Conservation (phyloP, 257 asterid genomes). For the Lycium barbarum region DNA sequence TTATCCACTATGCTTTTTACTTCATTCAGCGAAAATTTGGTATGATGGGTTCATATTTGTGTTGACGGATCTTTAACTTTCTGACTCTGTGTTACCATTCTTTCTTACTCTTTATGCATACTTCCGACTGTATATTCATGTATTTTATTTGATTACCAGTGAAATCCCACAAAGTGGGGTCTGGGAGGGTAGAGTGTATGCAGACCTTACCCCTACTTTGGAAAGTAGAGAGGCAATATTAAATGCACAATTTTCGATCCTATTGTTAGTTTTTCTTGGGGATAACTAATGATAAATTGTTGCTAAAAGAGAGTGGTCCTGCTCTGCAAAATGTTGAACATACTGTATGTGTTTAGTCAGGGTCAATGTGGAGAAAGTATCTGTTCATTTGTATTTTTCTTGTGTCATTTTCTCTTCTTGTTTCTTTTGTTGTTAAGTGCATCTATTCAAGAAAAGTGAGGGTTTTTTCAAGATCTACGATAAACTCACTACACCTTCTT, state of each 20-base stretch:
- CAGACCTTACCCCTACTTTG: no score
- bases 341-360: conserved; percentile 9
- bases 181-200: no score
- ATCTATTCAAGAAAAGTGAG: not conserved
- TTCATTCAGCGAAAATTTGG: not conserved
- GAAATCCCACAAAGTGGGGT: no score
- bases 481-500: not conserved
- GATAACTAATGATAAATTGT: not conserved
- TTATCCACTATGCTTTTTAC: not conserved
- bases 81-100: not conserved
- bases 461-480: not conserved
- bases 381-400: not conserved
- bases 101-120: not conserved
- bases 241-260: not conserved
- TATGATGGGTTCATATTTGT: not conserved
- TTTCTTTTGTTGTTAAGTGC: conserved; percentile 23
- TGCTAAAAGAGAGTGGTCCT: not conserved
- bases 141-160: not conserved
- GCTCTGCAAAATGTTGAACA: conserved; percentile 8
- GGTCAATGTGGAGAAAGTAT: not conserved
- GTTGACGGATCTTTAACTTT: conserved; percentile 17
- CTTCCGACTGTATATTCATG: not conserved
- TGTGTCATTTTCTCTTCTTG: conserved; percentile 12
- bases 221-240: not conserved
- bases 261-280: no score